phyloP scores from a whole-genome alignment of 352 stramenopile genomes.

The Blastocystis sp. region DNA sequence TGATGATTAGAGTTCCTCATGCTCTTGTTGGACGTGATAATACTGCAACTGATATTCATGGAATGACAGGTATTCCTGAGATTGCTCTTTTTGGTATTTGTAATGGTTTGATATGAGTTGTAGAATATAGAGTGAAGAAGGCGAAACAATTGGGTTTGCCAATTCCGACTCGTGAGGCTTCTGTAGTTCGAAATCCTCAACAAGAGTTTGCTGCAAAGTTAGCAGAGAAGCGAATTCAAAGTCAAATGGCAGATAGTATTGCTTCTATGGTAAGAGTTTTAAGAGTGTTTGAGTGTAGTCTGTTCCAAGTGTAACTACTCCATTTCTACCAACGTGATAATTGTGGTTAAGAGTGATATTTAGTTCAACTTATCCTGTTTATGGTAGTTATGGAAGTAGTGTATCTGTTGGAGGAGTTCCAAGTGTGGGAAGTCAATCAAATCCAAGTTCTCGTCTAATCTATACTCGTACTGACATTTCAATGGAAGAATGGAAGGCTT shows the following conservation, averaged over 20 bases:
- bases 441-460: neutral
- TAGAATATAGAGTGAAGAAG: constrained; percentile 55
- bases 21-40: constrained; percentile 55
- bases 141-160: constrained; percentile 43
- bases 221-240: constrained; percentile 2
- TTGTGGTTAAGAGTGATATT: too few species aligned
- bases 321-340: too few species aligned
- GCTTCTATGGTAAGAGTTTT: constrained; percentile 8
- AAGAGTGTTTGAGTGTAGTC: neutral
- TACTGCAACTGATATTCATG: constrained; percentile 61
- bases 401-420: neutral
- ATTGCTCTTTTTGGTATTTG: constrained; percentile 30
- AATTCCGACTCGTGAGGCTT: neutral
- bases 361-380: too few species aligned
- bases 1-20: constrained; percentile 46
- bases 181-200: constrained; percentile 56
- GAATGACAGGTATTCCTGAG: constrained; percentile 62
- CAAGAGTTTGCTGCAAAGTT: constrained; percentile 57
- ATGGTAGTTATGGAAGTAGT: too few species aligned
- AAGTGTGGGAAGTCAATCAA: neutral
- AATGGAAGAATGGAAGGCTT: constrained; percentile 61
- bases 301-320: neutral
- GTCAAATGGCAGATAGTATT: constrained; percentile 52
- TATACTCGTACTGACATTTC: constrained; percentile 49
- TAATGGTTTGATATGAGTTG: neutral